Evolutionary conservation across 2,329 filamentous ascomycete genomes (phyloP).

Genomic region (Thermoascus crustaceus): DNA sequence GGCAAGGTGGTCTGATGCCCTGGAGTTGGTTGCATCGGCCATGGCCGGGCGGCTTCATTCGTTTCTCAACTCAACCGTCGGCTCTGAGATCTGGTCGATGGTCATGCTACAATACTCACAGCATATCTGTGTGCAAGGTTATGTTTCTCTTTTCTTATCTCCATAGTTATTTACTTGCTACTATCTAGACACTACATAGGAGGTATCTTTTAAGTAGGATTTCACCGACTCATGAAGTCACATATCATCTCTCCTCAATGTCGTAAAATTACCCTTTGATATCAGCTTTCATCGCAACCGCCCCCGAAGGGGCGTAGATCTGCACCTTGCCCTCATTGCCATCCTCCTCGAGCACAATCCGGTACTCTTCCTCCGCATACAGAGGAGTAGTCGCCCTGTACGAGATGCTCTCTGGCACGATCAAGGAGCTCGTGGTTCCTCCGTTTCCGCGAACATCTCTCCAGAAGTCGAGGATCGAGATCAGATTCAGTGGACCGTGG

Average conservation of each 20-base stretch:
- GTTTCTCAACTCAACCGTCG: no score
- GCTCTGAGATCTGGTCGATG: no score
- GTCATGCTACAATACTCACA: no score
- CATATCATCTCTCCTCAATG: not conserved
- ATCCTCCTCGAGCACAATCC: constrained; percentile 34
- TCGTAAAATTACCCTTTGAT: constrained; percentile 11
- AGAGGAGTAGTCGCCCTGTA: constrained; percentile 45
- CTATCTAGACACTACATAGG: no score
- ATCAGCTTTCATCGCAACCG: constrained; percentile 32
- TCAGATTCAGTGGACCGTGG: constrained; percentile 37
- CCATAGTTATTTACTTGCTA: no score
- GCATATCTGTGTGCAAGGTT: no score
- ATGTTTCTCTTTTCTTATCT: no score
- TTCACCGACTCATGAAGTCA: not conserved
- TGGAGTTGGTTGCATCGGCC: no score
- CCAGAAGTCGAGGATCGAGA: constrained; percentile 38
- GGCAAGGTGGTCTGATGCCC: no score
- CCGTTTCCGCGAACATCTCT: constrained; percentile 25
- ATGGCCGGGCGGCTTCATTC: no score
- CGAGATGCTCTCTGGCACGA: constrained; percentile 35
- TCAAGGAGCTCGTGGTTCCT: constrained; percentile 12
- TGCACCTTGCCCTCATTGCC: constrained; percentile 23
- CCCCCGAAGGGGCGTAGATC: constrained; percentile 24
- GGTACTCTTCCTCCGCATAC: constrained; percentile 43
- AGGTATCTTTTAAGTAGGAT: no score